A percentile compares a stretch with the other conserved stretches of the same genome.
These are phyloP conservation scores for Panaeolus cyanescens DNA, from an alignment of 768 basidiomycete species.

Conservation along the genomic window DNA sequence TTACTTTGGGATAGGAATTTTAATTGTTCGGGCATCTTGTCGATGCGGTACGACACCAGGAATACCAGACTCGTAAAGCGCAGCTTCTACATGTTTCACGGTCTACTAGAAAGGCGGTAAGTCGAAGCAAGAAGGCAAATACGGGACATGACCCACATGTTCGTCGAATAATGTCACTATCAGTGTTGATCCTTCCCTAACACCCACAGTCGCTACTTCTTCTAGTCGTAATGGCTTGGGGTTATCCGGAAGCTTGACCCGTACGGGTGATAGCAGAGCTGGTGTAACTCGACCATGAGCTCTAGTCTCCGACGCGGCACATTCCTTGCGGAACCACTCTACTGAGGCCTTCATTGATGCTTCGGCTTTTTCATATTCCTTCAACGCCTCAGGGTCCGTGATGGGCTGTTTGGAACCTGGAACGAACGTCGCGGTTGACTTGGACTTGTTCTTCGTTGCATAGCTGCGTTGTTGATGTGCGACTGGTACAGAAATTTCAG, in stretches of 20 bases:
- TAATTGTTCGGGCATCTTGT: conserved; percentile 70
- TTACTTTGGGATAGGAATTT: conserved; percentile 80
- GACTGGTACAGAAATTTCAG: not conserved
- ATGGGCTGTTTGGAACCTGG: conserved; percentile 71
- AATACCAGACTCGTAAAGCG: conserved; percentile 73
- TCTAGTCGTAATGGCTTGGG: conserved; percentile 50
- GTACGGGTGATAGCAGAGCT: conserved; percentile 66
- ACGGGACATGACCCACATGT: conserved; percentile 48
- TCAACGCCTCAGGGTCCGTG: conserved; percentile 49
- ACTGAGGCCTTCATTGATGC: conserved; percentile 62
- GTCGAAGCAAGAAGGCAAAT: not conserved
- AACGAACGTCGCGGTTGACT: conserved; percentile 59
- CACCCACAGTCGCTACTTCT: conserved; percentile 79
- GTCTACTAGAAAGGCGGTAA: conserved; percentile 50
- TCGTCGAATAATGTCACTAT: conserved; percentile 80
- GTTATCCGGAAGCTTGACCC: conserved; percentile 50
- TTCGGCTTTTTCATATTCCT: conserved; percentile 66
- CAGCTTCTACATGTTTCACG: conserved; percentile 74
- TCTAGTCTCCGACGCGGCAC: conserved; percentile 69
- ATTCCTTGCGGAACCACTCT: conserved; percentile 80
- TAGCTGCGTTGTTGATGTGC: conserved; percentile 19
- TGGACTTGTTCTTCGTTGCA: conserved; percentile 37
- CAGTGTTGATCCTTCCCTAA: conserved; percentile 74
- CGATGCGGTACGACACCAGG: conserved; percentile 74
- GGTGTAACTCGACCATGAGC: conserved; percentile 80